A percentile compares a stretch with the other conserved stretches of the same genome.
These are phyloP conservation scores for Dicorynia guianensis DNA, from an alignment of 306 rosid species.

Conservation along the genomic window DNA sequence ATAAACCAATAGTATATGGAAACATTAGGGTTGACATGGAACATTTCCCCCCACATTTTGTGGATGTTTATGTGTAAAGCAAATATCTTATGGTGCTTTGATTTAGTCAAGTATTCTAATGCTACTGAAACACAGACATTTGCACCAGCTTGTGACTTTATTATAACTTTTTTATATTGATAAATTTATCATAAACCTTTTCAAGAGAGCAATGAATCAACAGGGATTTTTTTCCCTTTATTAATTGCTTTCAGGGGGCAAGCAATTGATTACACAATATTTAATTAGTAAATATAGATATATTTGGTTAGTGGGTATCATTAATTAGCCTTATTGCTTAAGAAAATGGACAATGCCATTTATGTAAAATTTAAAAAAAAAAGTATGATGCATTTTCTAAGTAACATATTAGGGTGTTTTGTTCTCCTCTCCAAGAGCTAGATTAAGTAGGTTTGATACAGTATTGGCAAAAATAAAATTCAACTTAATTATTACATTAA, in stretches of 20 bases:
- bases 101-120: slow-evolving; percentile 29
- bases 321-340: too few species aligned
- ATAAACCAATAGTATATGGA: too few species aligned
- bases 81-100: background rate
- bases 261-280: background rate
- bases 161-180: background rate
- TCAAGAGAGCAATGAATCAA: background rate
- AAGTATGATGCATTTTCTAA: too few species aligned
- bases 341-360: too few species aligned
- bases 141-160: background rate
- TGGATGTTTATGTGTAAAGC: slow-evolving; percentile 20
- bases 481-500: too few species aligned
- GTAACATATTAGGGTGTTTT: too few species aligned
- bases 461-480: too few species aligned
- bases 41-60: background rate
- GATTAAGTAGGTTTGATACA: too few species aligned
- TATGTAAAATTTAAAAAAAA: too few species aligned
- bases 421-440: too few species aligned
- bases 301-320: too few species aligned
- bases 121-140: slow-evolving; percentile 8
- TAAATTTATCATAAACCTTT: background rate
- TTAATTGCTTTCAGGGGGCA: background rate
- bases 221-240: background rate
- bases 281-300: too few species aligned
- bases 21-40: slow-evolving; percentile 24